phyloP scores from a whole-genome alignment of 495 filamentous ascomycete species.

The Daldinia vernicosa region DNA sequence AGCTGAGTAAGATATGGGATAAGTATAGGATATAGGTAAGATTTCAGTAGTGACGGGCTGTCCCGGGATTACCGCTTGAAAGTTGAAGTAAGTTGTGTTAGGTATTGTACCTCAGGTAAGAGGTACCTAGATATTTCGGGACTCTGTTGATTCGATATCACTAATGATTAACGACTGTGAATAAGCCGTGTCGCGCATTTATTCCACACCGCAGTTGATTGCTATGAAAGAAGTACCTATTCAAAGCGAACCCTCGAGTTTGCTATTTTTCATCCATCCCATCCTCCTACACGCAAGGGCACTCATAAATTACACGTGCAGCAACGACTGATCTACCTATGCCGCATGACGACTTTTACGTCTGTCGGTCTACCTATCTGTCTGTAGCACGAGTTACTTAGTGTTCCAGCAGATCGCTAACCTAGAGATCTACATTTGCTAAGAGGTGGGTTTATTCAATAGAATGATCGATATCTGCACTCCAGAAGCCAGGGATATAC shows the following conservation, averaged over 20 bases:
- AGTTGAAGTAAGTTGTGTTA: too few relatives aligned
- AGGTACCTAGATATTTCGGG: too few relatives aligned
- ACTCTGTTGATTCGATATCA: background rate
- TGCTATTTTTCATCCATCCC: background rate
- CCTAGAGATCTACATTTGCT: background rate
- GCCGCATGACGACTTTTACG: background rate
- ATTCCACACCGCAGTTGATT: too few relatives aligned
- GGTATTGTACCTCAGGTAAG: too few relatives aligned
- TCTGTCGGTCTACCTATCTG: background rate
- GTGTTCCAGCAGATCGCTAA: background rate
- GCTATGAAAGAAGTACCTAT: too few relatives aligned
- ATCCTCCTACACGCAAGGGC: background rate
- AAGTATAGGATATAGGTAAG: background rate
- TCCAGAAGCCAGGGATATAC: background rate
- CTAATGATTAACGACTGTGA: background rate
- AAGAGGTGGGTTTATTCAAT: background rate
- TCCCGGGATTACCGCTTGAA: background rate
- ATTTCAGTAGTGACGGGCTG: background rate
- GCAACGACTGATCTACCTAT: background rate
- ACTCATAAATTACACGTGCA: background rate
- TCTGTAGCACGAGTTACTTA: background rate
- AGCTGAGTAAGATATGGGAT: background rate
- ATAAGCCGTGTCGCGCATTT: background rate
- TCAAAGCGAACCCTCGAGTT: background rate
- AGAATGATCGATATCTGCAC: background rate